Evolutionary conservation across 2,329 filamentous ascomycete species (phyloP).

Genomic region (Lasiodiplodia gonubiensis): DNA sequence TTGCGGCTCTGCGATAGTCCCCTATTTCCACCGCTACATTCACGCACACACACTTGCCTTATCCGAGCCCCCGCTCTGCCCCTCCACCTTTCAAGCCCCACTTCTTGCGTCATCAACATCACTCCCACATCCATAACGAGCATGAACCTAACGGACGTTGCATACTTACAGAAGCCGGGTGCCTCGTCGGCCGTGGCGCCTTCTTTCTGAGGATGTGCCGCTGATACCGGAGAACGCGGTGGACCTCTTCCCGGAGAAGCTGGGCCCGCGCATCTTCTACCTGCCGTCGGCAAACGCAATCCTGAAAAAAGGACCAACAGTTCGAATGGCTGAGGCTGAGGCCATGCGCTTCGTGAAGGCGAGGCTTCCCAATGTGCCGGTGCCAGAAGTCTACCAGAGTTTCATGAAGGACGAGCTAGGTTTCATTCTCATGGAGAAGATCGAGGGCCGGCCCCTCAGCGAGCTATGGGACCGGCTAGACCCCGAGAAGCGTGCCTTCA

Average conservation of each 20-base stretch:
- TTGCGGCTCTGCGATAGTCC: background rate
- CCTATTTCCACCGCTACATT: background rate
- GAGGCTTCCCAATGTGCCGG: background rate
- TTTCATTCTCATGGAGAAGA: slow-evolving; percentile 34
- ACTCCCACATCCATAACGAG: background rate
- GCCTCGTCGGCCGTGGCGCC: slow-evolving; percentile 20
- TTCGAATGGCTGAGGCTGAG: slow-evolving; percentile 26
- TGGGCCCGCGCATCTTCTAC: slow-evolving; percentile 26
- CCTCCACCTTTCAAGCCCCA: slow-evolving; percentile 11
- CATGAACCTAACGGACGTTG: slow-evolving; percentile 26
- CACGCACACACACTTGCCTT: background rate
- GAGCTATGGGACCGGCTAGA: slow-evolving; percentile 30
- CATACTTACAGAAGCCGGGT: slow-evolving; percentile 24
- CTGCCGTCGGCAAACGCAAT: slow-evolving; percentile 26
- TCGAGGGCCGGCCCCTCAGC: slow-evolving; percentile 31
- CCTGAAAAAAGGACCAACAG: slow-evolving; percentile 26
- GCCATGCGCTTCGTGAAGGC: slow-evolving; percentile 24
- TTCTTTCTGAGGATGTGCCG: slow-evolving; percentile 26
- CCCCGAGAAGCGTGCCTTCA: slow-evolving; percentile 17
- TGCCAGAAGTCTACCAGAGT: slow-evolving; percentile 26
- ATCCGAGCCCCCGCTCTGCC: background rate
- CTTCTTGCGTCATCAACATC: slow-evolving; percentile 22
- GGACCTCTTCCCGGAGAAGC: slow-evolving; percentile 26
- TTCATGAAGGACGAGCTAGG: slow-evolving; percentile 26
- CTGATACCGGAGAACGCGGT: slow-evolving; percentile 27